These are phyloP conservation scores for Camellia sinensis DNA, from an alignment of 148 eudicot genomes.

Conservation along the genomic window DNA sequence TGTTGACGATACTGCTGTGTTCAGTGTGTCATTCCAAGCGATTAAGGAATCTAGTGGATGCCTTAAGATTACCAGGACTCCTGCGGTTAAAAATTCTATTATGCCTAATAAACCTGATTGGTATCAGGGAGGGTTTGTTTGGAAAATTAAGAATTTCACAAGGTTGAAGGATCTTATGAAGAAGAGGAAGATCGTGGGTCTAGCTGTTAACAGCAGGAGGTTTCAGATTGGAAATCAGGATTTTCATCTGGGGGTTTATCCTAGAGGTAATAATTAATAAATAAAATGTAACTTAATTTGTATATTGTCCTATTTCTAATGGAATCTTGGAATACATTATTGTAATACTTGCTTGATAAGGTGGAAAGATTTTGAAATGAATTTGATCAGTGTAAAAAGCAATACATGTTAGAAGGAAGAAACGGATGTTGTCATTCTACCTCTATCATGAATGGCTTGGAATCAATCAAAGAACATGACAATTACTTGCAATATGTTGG, in stretches of 20 bases:
- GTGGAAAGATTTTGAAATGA: no score
- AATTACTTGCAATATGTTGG: no score
- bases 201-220: constrained; percentile 82
- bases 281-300: no score
- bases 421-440: no score
- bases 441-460: no score
- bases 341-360: no score
- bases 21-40: constrained; percentile 76
- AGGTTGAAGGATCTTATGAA: constrained; percentile 75
- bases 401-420: no score
- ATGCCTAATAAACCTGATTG: constrained; percentile 62
- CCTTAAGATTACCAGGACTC: constrained; percentile 48
- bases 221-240: constrained; percentile 85
- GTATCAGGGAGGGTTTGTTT: constrained; percentile 67
- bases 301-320: no score
- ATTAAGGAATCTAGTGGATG: constrained; percentile 68
- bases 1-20: constrained; percentile 71
- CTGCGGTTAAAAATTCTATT: constrained; percentile 42
- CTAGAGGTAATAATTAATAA: constrained; percentile 53
- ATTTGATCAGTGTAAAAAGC: no score
- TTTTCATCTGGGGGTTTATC: constrained; percentile 80
- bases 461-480: no score
- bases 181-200: constrained; percentile 86
- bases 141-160: constrained; percentile 79
- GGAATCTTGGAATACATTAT: no score